Base-by-base conservation (phyloP, 2,329 filamentous ascomycete species). In the Microsporum ferrugineum region DNA sequence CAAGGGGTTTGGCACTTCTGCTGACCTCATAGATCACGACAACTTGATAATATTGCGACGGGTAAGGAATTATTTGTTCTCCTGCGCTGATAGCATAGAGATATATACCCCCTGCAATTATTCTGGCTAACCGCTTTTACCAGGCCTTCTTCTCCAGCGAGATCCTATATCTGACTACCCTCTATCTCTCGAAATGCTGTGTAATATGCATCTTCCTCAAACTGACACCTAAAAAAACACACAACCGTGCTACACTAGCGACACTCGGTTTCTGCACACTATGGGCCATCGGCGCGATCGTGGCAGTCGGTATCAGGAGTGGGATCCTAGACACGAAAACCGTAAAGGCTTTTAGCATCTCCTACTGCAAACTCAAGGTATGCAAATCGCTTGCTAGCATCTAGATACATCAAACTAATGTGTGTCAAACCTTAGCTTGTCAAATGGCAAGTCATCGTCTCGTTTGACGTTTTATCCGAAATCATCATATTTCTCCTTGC, bases 121-220 rank as follows among this genome's bases (percentile, higher is more conserved):
- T 36, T 43, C 34, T 41, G 2, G 17, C 36, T 29, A n/a, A 43
- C 23, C 36, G 5, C 27, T 1, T 31, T 10, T 36, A 72, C 70
- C 66, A 68, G 34, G 65, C 73, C 38, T 75, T 38, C 14, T 53
- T 74, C 60, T 67, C 71, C 45, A 71, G 72, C 65, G 72, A 80
- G 62, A 66, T 78, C n/a, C 69, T 80, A 60, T 76, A 74, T 59
- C 64, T 80, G 47, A 45, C 76, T 36, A 70, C 73, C 1, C 64
- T 79, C 23, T 77, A 75, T 63, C 68, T 78, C 14, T 76, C 74
- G 14, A 77, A 78, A 65, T 70, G 68, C 60, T 72, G 72, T 17
- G 68, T 78, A 41, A 70, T 74, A 4, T 70, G 75, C 14, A 73
- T 80, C 8, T 75, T 78, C 59, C 68, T 77, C 23, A 76, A 77